phyloP scores from a whole-genome alignment of 2,329 filamentous ascomycete species.

The Colletotrichum sojae region DNA sequence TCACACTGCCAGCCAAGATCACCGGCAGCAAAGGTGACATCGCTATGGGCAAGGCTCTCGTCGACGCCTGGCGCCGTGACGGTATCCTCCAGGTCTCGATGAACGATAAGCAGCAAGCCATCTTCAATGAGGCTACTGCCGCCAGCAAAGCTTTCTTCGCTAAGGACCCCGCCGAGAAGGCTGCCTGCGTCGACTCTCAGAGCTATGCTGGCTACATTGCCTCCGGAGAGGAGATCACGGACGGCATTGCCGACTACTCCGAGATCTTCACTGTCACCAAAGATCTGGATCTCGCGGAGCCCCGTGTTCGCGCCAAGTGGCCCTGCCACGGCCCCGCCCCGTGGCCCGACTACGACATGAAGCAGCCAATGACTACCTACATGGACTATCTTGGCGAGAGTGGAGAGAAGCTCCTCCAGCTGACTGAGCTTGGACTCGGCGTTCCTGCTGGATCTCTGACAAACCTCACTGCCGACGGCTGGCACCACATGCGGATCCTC shows the following conservation, averaged over 20 bases:
- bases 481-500: slow-evolving; percentile 65
- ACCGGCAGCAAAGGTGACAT: slow-evolving; percentile 51
- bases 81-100: slow-evolving; percentile 64
- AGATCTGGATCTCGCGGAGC: slow-evolving; percentile 56
- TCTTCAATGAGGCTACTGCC: slow-evolving; percentile 54
- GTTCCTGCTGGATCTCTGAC: slow-evolving; percentile 57
- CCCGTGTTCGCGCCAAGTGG: slow-evolving; percentile 58
- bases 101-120: slow-evolving; percentile 49
- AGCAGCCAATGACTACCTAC: slow-evolving; percentile 56
- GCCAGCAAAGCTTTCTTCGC: slow-evolving; percentile 58
- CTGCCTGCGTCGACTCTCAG: slow-evolving; percentile 58
- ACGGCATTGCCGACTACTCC: slow-evolving; percentile 65
- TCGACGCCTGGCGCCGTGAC: slow-evolving; percentile 59
- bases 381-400: slow-evolving; percentile 56
- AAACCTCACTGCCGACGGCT: slow-evolving; percentile 61
- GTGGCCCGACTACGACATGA: slow-evolving; percentile 61
- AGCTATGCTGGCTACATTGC: slow-evolving; percentile 66
- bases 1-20: slow-evolving; percentile 56
- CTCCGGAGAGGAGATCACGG: slow-evolving; percentile 63
- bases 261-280: slow-evolving; percentile 68
- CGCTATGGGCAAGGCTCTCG: slow-evolving; percentile 56
- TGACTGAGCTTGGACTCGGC: slow-evolving; percentile 61
- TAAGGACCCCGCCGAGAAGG: slow-evolving; percentile 54
- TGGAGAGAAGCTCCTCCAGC: slow-evolving; percentile 61
- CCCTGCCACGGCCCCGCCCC: slow-evolving; percentile 65